Evolutionary conservation across 1,284 basidiomycete genomes (phyloP), one percentile per base, ranked within the genome.

Genomic region (Rhodotorula glutinis): DNA sequence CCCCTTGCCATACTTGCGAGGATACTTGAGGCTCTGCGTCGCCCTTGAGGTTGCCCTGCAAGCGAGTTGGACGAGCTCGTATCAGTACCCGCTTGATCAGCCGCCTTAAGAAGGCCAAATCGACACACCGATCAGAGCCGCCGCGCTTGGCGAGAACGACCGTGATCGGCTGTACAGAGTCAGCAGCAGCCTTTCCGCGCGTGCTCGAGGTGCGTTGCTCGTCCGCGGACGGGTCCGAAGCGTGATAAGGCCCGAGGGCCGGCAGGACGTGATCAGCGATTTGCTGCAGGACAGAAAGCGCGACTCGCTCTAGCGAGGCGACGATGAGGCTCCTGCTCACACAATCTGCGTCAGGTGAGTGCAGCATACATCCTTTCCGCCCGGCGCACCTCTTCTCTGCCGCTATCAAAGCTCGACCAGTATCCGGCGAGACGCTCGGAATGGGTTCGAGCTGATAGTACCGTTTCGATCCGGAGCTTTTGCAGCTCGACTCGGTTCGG

Each of bases 311-410:
- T 33, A 72, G 66, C 4, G 65, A 29, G 13, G 43, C 3, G 23
- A 66, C 57, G 54, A 72, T 70, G 13, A 53, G 63, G n/a, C 52
- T 44, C 14, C 67, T 72, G 52, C 43, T 11, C 1, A 7, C 52
- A 40, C 33, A 11, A 38, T 11, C 33, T 11, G 11, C 33, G 33
- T 38, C 33, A 38, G 33, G n/a, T n/a, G n/a, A n/a, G n/a, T n/a
- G n/a, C n/a, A n/a, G n/a, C n/a, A n/a, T n/a, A n/a, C n/a, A n/a
- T n/a, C n/a, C n/a, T n/a, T n/a, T n/a, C n/a, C 33, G 33, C 5
- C 33, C 33, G 33, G 9, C 27, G 19, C 2, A n/a, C 68, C 62
- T 56, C 7, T 55, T 60, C 40, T 67, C 68, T 2, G 54, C 55
- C 3, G 4, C 9, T 4, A 44, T 44, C 21, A 57, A 33, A 5